Base-by-base conservation (phyloP, 1,284 basidiomycete genomes). In the Bjerkandera adusta region DNA sequence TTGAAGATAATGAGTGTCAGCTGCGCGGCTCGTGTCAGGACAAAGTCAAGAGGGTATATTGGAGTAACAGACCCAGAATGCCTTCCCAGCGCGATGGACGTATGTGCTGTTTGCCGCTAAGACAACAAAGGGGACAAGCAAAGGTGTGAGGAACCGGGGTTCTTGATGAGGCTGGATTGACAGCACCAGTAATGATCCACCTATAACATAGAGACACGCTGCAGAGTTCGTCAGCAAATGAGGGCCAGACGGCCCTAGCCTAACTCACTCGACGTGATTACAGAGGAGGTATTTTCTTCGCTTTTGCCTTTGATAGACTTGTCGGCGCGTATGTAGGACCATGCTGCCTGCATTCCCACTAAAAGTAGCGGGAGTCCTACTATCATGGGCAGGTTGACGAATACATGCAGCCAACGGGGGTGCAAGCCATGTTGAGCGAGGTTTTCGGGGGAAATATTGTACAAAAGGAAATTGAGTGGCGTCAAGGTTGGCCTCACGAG, bases 91-190 rank as follows among this genome's bases (percentile, higher is more conserved):
- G 12, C 52, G 56, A n/a, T 51, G 20, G 8, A 64, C 52, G 10
- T 54, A 50, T 10, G 58, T 56, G 18, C 59, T 54, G 5, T 64
- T 67, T 15, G 55, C 51, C 7, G 56, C 55, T 2, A 70, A 50
- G 3, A 68, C 48, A 13, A 70, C 57, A 38, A 63, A 57, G 12
- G 63, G 66, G 8, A 66, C 57, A 26, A 72, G 48, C 4, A 73
- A 54, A 3, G 70, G 71, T 0, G 43, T 60, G 24, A 73, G 55
- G 48, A 73, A 71, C n/a, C 71, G 65, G 2, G 68, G 63, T 50
- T 73, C 70, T 43, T 73, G 69, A 35, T 71, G 70, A 0, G 68
- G 68, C 24, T 69, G 65, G 29, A 61, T 38, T 2, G 68, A 70
- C 18, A 73, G 50, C n/a, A 64, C 40, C 2, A 49, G 53, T 10